Evolutionary conservation across 352 stramenopile genomes (phyloP).

Genomic region (Pythium rhizo-oryzae): DNA sequence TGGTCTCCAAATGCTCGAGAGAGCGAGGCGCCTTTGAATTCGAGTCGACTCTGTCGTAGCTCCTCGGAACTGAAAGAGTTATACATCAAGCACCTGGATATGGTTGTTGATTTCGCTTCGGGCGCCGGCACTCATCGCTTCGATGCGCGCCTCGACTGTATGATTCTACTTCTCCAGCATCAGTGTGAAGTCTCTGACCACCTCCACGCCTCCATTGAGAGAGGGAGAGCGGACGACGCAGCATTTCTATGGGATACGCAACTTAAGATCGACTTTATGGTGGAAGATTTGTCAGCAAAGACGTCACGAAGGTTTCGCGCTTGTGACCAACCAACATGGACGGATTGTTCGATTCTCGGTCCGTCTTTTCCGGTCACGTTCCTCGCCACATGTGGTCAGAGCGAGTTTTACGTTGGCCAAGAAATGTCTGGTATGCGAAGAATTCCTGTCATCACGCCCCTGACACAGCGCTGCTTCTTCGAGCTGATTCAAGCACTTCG

Average conservation of each 20-base stretch:
- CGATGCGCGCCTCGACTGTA: slow-evolving; percentile 17
- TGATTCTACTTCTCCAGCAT: slow-evolving; percentile 14
- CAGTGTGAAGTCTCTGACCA: slow-evolving; percentile 17
- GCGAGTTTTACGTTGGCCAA: slow-evolving; percentile 46
- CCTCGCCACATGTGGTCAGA: slow-evolving; percentile 37
- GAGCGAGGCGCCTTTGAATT: not conserved
- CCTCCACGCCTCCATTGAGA: not conserved
- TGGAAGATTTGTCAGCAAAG: slow-evolving; percentile 23
- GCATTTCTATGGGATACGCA: slow-evolving; percentile 19
- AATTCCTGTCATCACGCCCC: slow-evolving; percentile 40
- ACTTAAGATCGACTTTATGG: slow-evolving; percentile 25
- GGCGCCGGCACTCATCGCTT: not conserved
- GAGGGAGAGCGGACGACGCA: not conserved
- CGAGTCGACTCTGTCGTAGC: not conserved
- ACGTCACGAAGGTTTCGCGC: not conserved
- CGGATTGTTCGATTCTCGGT: slow-evolving; percentile 13
- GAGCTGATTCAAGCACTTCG: slow-evolving; percentile 48
- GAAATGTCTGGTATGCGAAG: slow-evolving; percentile 50
- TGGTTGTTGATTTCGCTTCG: not conserved
- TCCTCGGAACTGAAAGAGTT: not conserved
- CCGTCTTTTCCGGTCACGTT: slow-evolving; percentile 22
- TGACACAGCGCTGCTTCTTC: slow-evolving; percentile 57
- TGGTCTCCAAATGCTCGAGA: not conserved
- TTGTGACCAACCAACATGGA: slow-evolving; percentile 11
- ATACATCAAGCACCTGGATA: not conserved